Percentiles rank a stretch among this genome's conserved stretches.
Conservation (phyloP, 192 early-diverging fungal species). For the Physocladia obscura region DNA sequence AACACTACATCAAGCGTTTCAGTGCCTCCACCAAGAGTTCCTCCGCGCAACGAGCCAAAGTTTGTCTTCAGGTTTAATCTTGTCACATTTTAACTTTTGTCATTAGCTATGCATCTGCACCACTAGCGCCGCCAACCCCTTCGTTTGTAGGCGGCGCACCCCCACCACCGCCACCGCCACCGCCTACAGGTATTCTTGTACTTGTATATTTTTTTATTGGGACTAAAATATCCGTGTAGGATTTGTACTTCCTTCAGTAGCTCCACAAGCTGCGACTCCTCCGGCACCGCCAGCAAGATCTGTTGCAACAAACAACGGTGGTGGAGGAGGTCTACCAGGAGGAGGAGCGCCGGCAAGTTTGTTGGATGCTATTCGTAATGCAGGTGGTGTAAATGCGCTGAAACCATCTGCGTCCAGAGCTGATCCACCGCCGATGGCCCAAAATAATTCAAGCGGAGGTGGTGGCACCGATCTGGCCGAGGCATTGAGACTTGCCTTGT, state of each 20-base stretch:
- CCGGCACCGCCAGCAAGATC: neutral
- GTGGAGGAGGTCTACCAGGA: neutral
- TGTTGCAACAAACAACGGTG: neutral
- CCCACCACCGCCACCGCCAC: slow-evolving; percentile 30
- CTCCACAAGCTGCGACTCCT: neutral
- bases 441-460: neutral
- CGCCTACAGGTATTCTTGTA: neutral
- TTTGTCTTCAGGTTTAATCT: neutral
- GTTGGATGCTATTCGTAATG: slow-evolving; percentile 33
- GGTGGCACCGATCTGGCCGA: slow-evolving; percentile 34
- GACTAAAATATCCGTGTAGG: neutral
- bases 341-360: slow-evolving; percentile 24
- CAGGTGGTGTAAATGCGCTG: slow-evolving; percentile 31
- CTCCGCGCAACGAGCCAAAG: neutral
- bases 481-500: slow-evolving; percentile 34
- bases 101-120: neutral
- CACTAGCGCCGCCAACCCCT: slow-evolving; percentile 22
- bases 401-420: slow-evolving; percentile 8
- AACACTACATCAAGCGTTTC: neutral
- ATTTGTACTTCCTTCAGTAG: neutral
- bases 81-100: neutral
- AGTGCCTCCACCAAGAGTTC: slow-evolving; percentile 8
- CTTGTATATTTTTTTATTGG: neutral
- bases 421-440: slow-evolving; percentile 16
- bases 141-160: slow-evolving; percentile 3